A percentile compares a stretch with the other conserved stretches of the same genome.
These are phyloP conservation scores for Scheffersomyces lignicola DNA, from an alignment of 1,139 yeast species.

Conservation along the genomic window DNA sequence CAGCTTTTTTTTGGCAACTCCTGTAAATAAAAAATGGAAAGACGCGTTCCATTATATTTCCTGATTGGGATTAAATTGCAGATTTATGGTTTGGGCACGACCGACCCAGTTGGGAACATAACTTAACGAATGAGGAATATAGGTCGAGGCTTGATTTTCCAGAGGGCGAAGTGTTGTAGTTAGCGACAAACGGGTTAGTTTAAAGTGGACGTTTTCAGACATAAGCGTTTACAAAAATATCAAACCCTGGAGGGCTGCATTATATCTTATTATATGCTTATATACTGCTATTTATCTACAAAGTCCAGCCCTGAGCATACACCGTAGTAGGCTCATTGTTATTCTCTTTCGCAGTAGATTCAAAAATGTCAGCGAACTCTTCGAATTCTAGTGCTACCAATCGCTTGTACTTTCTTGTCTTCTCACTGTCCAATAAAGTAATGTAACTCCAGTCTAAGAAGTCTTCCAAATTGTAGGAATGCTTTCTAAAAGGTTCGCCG, in stretches of 20 bases:
- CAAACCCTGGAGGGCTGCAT: background rate
- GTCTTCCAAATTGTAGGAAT: conserved; percentile 86
- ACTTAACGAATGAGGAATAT: no score
- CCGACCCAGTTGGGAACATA: background rate
- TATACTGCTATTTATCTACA: conserved; percentile 14
- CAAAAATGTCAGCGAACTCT: conserved; percentile 45
- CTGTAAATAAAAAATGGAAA: conserved; percentile 6
- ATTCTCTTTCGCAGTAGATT: conserved; percentile 5
- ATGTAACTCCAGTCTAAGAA: conserved; percentile 89
- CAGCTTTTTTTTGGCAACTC: no score
- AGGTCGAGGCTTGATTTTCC: no score
- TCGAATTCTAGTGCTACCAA: conserved; percentile 84
- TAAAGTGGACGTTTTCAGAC: background rate
- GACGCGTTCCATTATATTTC: conserved; percentile 38
- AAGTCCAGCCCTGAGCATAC: conserved; percentile 30
- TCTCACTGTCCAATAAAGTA: conserved; percentile 73
- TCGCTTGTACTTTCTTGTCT: conserved; percentile 63
- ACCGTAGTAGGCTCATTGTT: conserved; percentile 10
- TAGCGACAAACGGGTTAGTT: background rate
- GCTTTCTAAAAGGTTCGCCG: conserved; percentile 86
- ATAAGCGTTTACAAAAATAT: background rate
- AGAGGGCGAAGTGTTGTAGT: no score
- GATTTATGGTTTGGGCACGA: background rate
- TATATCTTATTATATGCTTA: background rate
- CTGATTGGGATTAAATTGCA: conserved; percentile 24